These are phyloP conservation scores for Plasmopara halstedii DNA, from an alignment of 352 stramenopile species.

Conservation along the genomic window DNA sequence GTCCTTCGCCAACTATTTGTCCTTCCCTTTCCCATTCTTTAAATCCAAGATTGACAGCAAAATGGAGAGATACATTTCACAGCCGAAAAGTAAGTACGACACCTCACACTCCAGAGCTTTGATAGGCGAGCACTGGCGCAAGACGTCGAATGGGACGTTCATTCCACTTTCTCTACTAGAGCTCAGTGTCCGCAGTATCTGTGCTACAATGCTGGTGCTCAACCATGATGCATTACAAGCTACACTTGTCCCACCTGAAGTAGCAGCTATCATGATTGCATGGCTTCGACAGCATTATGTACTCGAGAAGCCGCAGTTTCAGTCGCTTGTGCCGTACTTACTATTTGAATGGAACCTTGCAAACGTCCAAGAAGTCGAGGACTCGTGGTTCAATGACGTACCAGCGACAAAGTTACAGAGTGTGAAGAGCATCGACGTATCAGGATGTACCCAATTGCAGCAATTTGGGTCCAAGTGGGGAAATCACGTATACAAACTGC, in stretches of 20 bases:
- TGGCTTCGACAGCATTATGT: slow-evolving; percentile 52
- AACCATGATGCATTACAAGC: slow-evolving; percentile 8
- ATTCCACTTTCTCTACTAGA: slow-evolving; percentile 51
- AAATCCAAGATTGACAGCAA: slow-evolving; percentile 20
- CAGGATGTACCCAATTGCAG: slow-evolving; percentile 42
- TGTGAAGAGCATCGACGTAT: slow-evolving; percentile 50
- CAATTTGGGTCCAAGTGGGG: slow-evolving; percentile 35
- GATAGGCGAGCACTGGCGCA: slow-evolving; percentile 45
- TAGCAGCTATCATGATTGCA: slow-evolving; percentile 36
- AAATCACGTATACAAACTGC: slow-evolving; percentile 20
- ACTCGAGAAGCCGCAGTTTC: slow-evolving; percentile 52
- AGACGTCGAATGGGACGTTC: slow-evolving; percentile 29
- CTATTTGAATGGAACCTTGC: slow-evolving; percentile 52
- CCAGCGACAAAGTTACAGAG: slow-evolving; percentile 32
- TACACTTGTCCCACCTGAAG: slow-evolving; percentile 27
- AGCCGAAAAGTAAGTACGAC: slow-evolving; percentile 5
- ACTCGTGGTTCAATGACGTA: slow-evolving; percentile 62
- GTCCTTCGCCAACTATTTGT: slow-evolving; percentile 65
- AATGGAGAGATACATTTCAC: too few relatives aligned
- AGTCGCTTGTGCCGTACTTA: slow-evolving; percentile 38
- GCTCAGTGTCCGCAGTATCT: slow-evolving; percentile 43
- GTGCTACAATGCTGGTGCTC: slow-evolving; percentile 34
- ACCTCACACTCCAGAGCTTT: not conserved
- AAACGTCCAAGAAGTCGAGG: slow-evolving; percentile 38
- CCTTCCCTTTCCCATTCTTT: slow-evolving; percentile 72